A percentile compares a stretch with the other conserved stretches of the same genome.
phyloP scores from a whole-genome alignment of 176 grass and related monocot genomes.

The Lolium perenne region DNA sequence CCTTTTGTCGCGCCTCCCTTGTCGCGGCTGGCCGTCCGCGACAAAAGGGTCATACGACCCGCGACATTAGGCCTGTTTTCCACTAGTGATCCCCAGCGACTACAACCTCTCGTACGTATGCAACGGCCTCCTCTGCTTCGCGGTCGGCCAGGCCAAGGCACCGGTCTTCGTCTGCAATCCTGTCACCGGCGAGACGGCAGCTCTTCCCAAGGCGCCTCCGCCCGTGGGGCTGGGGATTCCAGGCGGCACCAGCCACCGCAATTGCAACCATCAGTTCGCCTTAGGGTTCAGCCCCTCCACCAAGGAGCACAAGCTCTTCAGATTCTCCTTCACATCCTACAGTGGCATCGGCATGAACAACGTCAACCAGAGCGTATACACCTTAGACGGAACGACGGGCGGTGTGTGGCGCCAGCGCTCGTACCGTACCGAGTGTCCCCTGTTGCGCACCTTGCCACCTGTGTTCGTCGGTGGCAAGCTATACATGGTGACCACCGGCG shows the following conservation, averaged over 20 bases:
- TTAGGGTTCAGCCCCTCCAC: neutral
- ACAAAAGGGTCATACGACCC: too few relatives aligned
- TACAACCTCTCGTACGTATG: neutral
- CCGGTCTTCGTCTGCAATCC: neutral
- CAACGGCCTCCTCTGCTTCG: neutral
- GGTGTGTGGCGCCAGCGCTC: neutral
- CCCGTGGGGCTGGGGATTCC: too few relatives aligned
- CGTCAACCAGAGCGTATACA: neutral
- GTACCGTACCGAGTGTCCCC: neutral
- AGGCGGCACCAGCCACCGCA: neutral
- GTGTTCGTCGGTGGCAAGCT: neutral
- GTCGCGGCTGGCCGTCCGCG: too few relatives aligned
- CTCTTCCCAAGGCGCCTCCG: neutral
- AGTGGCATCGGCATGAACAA: neutral
- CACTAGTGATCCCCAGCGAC: neutral
- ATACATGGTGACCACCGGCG: neutral
- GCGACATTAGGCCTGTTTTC: too few relatives aligned
- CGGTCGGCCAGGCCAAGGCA: accelerated
- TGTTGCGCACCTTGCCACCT: neutral
- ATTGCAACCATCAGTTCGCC: neutral
- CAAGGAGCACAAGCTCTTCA: conserved; percentile 13
- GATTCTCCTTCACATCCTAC: neutral
- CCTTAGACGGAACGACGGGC: neutral
- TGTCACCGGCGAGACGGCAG: neutral
- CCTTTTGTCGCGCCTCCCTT: too few relatives aligned